A percentile compares a stretch with the other conserved stretches of the same genome.
Evolutionary conservation across 2,329 filamentous ascomycete species (phyloP).

Genomic region (Xylariaceae sp.): DNA sequence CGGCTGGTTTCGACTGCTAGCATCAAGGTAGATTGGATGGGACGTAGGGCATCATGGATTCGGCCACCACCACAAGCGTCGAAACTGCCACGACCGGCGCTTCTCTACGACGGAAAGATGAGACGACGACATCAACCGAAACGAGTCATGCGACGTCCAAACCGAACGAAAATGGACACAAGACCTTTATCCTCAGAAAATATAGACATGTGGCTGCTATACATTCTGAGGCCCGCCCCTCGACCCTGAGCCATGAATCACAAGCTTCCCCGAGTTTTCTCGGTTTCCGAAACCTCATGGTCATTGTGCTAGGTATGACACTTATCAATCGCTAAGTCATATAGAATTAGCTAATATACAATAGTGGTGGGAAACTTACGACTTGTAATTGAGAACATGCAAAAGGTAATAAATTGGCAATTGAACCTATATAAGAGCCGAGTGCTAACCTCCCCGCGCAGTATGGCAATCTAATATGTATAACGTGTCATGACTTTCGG

Average conservation of each 20-base stretch:
- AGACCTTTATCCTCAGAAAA: slow-evolving; percentile 60
- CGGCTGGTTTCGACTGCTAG: not conserved
- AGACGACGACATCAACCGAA: slow-evolving; percentile 13
- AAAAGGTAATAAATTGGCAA: slow-evolving; percentile 68
- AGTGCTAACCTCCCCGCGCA: slow-evolving; percentile 45
- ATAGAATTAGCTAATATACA: slow-evolving; percentile 20
- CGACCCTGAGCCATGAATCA: slow-evolving; percentile 86
- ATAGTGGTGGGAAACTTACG: slow-evolving; percentile 90
- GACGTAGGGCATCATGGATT: slow-evolving; percentile 44
- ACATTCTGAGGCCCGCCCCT: slow-evolving; percentile 74
- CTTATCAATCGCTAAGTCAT: not conserved
- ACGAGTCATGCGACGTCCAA: not conserved
- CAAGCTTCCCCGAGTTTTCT: slow-evolving; percentile 79
- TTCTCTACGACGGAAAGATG: slow-evolving; percentile 32
- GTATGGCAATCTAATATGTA: slow-evolving; percentile 94
- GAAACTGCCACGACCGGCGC: slow-evolving; percentile 32
- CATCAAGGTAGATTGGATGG: slow-evolving; percentile 1
- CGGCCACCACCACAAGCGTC: slow-evolving; percentile 48
- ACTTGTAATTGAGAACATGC: slow-evolving; percentile 94
- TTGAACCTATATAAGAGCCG: slow-evolving; percentile 19
- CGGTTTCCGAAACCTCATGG: slow-evolving; percentile 95
- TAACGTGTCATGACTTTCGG: slow-evolving; percentile 87
- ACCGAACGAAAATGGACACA: slow-evolving; percentile 39
- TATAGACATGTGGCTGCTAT: slow-evolving; percentile 93
- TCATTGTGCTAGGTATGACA: slow-evolving; percentile 79